Conservation (phyloP, 352 stramenopile genomes). For the Detonula confervacea region DNA sequence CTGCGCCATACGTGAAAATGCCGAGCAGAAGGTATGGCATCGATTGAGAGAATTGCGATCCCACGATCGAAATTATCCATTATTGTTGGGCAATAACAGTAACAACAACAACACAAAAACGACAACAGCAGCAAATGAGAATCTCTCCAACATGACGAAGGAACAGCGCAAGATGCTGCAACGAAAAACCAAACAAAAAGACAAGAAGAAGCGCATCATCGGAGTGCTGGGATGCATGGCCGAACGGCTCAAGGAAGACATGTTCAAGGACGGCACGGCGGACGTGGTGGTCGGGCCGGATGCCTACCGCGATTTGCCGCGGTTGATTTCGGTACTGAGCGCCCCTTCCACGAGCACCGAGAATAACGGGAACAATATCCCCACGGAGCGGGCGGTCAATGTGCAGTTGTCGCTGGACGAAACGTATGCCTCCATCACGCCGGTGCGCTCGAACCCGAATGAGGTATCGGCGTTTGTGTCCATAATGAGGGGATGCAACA, state of each 20-base stretch:
- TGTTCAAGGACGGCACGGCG: conserved; percentile 93
- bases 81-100: conserved; percentile 4
- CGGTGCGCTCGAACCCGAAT: conserved; percentile 88
- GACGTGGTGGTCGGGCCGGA: conserved; percentile 98
- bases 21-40: conserved; percentile 93
- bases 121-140: conserved; percentile 1
- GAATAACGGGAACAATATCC: not conserved
- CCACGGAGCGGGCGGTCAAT: conserved; percentile 88
- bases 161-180: conserved; percentile 6
- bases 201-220: conserved; percentile 83
- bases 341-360: not conserved
- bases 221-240: conserved; percentile 99
- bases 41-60: conserved; percentile 73
- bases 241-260: conserved; percentile 96
- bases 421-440: conserved; percentile 98
- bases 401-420: conserved; percentile 96
- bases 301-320: conserved; percentile 97
- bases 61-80: conserved; percentile 47
- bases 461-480: conserved; percentile 94
- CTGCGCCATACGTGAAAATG: conserved; percentile 99
- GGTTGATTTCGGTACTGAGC: conserved; percentile 89
- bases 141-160: not conserved
- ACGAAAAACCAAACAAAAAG: conserved; percentile 84
- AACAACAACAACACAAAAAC: not conserved
- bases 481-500: conserved; percentile 99